These are phyloP conservation scores for Kwoniella mangroviensis DNA, from an alignment of 768 basidiomycete genomes.

Conservation along the genomic window DNA sequence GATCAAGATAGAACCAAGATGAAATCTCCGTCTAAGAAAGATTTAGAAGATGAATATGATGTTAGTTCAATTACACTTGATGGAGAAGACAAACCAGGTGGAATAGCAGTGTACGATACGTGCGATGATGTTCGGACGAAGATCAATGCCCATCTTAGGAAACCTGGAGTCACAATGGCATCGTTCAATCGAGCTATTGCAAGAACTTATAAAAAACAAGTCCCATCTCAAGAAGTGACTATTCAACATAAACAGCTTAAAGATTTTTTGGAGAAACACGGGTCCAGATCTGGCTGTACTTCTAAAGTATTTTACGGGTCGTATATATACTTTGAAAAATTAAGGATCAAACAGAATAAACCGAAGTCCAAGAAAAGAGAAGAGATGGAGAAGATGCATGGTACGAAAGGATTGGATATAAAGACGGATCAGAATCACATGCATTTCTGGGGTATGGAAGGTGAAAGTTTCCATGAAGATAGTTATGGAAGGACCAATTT, in stretches of 20 bases:
- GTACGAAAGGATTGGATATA: constrained; percentile 5
- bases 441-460: background rate
- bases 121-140: constrained; percentile 7
- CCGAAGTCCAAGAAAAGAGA: constrained; percentile 3
- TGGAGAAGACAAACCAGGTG: background rate
- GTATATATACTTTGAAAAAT: constrained; percentile 10
- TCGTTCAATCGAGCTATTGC: background rate
- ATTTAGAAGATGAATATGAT: background rate
- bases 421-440: background rate
- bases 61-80: background rate
- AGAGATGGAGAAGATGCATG: constrained; percentile 10
- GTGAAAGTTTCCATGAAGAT: background rate
- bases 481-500: background rate
- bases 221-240: background rate
- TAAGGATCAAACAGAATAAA: constrained; percentile 7
- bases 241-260: constrained; percentile 9
- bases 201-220: background rate
- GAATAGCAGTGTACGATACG: constrained; percentile 1
- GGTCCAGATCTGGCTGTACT: background rate
- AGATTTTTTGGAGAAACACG: constrained; percentile 1
- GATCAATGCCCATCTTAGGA: background rate
- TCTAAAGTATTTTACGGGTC: constrained; percentile 4
- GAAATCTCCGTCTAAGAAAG: background rate
- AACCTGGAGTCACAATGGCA: constrained; percentile 1
- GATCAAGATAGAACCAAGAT: background rate